Conservation (phyloP, 495 filamentous ascomycete genomes). For the Neurospora sp. region DNA sequence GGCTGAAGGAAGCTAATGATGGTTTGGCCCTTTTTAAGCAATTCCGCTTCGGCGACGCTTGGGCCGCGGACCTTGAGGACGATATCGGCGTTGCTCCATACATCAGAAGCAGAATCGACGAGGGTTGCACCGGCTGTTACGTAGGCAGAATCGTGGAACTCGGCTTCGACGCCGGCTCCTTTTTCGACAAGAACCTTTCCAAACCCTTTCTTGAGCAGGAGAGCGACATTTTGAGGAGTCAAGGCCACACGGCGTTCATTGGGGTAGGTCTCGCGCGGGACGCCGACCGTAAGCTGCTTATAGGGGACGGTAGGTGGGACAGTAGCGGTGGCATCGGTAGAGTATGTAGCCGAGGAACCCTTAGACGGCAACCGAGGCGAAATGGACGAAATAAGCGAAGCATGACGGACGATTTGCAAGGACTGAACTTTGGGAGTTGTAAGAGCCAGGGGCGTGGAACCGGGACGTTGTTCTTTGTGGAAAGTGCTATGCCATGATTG, state of each 20-base stretch:
- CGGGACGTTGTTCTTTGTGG: slow-evolving; percentile 4
- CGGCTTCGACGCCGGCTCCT: slow-evolving; percentile 62
- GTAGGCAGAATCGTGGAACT: slow-evolving; percentile 63
- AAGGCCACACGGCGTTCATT: slow-evolving; percentile 71
- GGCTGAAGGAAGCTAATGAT: slow-evolving; percentile 70
- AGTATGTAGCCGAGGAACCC: slow-evolving; percentile 13
- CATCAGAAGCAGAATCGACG: slow-evolving; percentile 42
- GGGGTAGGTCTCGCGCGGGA: slow-evolving; percentile 58
- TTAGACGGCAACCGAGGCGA: slow-evolving; percentile 3
- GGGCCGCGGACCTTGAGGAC: slow-evolving; percentile 70
- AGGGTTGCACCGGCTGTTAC: slow-evolving; percentile 61
- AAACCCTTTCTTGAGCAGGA: slow-evolving; percentile 73
- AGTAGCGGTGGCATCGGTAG: slow-evolving; percentile 25
- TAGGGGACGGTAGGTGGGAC: slow-evolving; percentile 51
- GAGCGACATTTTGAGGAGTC: slow-evolving; percentile 65
- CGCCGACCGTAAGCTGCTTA: slow-evolving; percentile 54
- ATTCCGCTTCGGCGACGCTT: slow-evolving; percentile 50
- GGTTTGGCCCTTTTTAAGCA: slow-evolving; percentile 51
- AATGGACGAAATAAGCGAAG: slow-evolving; percentile 20
- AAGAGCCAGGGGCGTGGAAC: slow-evolving; percentile 10
- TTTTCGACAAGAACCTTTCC: slow-evolving; percentile 60
- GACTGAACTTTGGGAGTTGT: slow-evolving; percentile 7
- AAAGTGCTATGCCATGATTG: slow-evolving; percentile 23
- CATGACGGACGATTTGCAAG: slow-evolving; percentile 23
- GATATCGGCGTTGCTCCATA: slow-evolving; percentile 64